Conservation (phyloP, 75 land plant genomes). For the Azolla pinnata region DNA sequence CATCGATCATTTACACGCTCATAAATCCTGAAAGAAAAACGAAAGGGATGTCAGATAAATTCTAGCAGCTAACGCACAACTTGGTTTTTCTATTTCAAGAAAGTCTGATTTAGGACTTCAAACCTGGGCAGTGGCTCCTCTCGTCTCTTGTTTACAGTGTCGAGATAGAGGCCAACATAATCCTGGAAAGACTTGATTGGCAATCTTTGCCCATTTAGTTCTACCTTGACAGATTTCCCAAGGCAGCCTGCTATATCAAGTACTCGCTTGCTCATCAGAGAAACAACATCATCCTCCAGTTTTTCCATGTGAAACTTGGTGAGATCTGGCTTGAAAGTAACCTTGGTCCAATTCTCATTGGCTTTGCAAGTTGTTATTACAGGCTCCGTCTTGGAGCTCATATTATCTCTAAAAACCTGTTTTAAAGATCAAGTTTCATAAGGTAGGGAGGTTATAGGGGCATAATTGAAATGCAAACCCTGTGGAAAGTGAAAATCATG, state of each 20-base stretch:
- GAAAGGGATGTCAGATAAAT: too few relatives aligned
- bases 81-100: too few relatives aligned
- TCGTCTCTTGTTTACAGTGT: slow-evolving; percentile 35
- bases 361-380: slow-evolving; percentile 64
- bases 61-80: too few relatives aligned
- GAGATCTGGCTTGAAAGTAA: slow-evolving; percentile 92
- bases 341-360: slow-evolving; percentile 90
- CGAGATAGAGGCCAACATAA: slow-evolving; percentile 68
- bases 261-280: slow-evolving; percentile 91
- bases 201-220: slow-evolving; percentile 67
- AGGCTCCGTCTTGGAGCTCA: slow-evolving; percentile 76
- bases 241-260: slow-evolving; percentile 87
- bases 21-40: slow-evolving; percentile 50
- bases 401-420: slow-evolving; percentile 81
- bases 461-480: too few relatives aligned
- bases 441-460: too few relatives aligned
- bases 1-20: slow-evolving; percentile 80
- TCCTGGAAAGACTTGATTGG: slow-evolving; percentile 70
- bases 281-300: slow-evolving; percentile 84
- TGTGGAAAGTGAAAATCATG: too few relatives aligned
- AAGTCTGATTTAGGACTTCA: not conserved
- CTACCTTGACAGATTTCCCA: slow-evolving; percentile 79
- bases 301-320: slow-evolving; percentile 82
- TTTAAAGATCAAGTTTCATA: too few relatives aligned
- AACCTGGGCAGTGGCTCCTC: slow-evolving; percentile 61